A percentile compares a stretch with the other conserved stretches of the same genome.
Conservation (phyloP, 208 protist genomes). For the Crithidia thermophila region DNA sequence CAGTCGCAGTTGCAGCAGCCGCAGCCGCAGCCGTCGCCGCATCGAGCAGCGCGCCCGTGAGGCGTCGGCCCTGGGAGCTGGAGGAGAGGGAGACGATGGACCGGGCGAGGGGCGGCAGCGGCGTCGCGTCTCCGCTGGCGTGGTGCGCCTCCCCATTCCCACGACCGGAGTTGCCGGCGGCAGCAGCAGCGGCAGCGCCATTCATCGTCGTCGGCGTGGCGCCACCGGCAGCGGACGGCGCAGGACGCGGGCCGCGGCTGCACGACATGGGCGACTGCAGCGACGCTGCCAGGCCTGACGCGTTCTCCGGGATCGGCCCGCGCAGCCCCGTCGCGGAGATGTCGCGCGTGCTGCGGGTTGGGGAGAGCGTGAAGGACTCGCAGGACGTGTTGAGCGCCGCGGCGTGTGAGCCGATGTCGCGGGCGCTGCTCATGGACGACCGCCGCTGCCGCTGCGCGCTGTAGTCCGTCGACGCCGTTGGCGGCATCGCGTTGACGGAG, state of each 20-base stretch:
- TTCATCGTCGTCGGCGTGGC: not conserved
- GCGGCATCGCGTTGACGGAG: no score
- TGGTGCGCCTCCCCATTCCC: not conserved
- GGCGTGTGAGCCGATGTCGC: not conserved
- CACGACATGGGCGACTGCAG: not conserved
- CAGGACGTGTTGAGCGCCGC: not conserved
- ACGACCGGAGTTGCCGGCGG: not conserved
- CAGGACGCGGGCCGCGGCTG: not conserved
- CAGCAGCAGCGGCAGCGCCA: not conserved
- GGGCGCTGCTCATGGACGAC: not conserved
- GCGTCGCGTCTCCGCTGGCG: not conserved
- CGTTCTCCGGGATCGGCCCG: slow-evolving; percentile 13
- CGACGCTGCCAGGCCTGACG: not conserved
- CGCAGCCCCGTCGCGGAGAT: slow-evolving; percentile 18
- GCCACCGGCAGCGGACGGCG: not conserved
- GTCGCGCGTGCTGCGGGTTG: slow-evolving; percentile 18
- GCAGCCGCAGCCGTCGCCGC: not conserved
- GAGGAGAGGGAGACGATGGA: slow-evolving; percentile 17
- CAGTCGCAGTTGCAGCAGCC: not conserved
- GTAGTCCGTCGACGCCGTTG: no score
- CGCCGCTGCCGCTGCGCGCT: slow-evolving; percentile 1
- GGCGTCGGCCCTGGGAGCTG: slow-evolving; percentile 10
- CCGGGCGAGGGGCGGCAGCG: slow-evolving; percentile 8
- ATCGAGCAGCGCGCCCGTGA: slow-evolving; percentile 5
- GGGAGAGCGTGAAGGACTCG: slow-evolving; percentile 17